These are phyloP conservation scores for button mushroom (Agaricus bisporus) DNA, from an alignment of 768 basidiomycete species.

Conservation along the genomic window DNA sequence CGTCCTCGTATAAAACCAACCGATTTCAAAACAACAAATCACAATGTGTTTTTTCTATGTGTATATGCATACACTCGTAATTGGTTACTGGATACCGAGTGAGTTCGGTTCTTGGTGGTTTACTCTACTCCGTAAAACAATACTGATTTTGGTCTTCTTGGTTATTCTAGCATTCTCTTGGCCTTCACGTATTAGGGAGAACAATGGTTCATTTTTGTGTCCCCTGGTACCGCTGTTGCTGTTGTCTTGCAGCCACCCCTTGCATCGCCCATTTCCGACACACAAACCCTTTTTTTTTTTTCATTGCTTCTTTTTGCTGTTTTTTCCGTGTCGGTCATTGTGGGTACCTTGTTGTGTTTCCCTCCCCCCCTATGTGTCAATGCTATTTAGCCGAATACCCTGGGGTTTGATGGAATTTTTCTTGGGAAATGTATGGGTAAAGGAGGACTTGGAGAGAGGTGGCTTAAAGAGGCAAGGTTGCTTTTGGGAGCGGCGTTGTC, in stretches of 20 bases:
- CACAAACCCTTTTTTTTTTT: too few species aligned
- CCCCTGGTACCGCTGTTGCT: conserved; percentile 2
- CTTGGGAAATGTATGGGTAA: background rate
- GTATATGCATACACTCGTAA: background rate
- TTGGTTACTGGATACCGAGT: conserved; percentile 2
- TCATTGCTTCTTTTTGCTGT: too few species aligned
- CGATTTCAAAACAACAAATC: background rate
- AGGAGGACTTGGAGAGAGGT: background rate
- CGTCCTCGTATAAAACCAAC: background rate
- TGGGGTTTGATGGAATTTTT: background rate
- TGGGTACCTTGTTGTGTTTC: too few species aligned
- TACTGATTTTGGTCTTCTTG: background rate
- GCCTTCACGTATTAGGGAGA: background rate
- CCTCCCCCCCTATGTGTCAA: background rate
- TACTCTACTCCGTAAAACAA: background rate
- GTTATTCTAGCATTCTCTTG: background rate
- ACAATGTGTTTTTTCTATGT: conserved; percentile 9
- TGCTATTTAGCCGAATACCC: background rate
- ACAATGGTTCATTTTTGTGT: conserved; percentile 2
- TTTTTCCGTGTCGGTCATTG: too few species aligned
- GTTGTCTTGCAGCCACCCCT: conserved; percentile 5
- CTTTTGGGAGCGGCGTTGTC: background rate
- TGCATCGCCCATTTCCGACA: too few species aligned
- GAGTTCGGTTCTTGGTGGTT: background rate
- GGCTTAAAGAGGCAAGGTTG: background rate